phyloP scores from a whole-genome alignment of 2,329 filamentous ascomycete species.

The Phoma herbarum region DNA sequence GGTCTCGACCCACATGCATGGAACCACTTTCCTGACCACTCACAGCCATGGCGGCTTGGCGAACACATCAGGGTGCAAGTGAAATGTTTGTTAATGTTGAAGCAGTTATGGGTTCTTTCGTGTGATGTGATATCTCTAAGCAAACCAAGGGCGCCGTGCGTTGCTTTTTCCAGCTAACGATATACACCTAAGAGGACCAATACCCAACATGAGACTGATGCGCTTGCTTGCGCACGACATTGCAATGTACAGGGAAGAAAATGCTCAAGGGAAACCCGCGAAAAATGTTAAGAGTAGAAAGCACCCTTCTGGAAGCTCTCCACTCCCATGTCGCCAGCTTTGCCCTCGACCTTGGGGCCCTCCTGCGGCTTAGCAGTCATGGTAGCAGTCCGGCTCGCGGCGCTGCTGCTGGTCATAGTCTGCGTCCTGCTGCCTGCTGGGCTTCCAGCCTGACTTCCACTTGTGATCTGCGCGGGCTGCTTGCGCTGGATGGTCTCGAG shows the following conservation, averaged over 20 bases:
- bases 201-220: constrained; percentile 16
- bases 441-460: constrained; percentile 52
- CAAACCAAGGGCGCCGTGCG: constrained; percentile 25
- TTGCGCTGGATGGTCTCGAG: constrained; percentile 76
- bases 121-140: constrained; percentile 22
- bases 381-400: constrained; percentile 53
- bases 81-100: background rate
- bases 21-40: constrained; percentile 9
- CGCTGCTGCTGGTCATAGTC: constrained; percentile 62
- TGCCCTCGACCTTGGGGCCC: constrained; percentile 63
- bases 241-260: constrained; percentile 23
- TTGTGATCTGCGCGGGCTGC: constrained; percentile 58
- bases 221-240: constrained; percentile 13
- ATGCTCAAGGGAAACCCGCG: constrained; percentile 13
- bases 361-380: constrained; percentile 57
- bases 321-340: constrained; percentile 70
- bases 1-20: constrained; percentile 11
- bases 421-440: constrained; percentile 60
- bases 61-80: background rate
- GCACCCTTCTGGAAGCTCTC: constrained; percentile 77
- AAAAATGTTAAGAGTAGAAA: constrained; percentile 66
- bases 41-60: constrained; percentile 4
- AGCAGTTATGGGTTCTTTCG: background rate
- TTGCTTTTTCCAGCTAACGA: constrained; percentile 37
- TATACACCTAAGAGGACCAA: constrained; percentile 20